These are phyloP conservation scores for Zychaea mexicana DNA, from an alignment of 371 early-diverging fungal species.

Conservation along the genomic window DNA sequence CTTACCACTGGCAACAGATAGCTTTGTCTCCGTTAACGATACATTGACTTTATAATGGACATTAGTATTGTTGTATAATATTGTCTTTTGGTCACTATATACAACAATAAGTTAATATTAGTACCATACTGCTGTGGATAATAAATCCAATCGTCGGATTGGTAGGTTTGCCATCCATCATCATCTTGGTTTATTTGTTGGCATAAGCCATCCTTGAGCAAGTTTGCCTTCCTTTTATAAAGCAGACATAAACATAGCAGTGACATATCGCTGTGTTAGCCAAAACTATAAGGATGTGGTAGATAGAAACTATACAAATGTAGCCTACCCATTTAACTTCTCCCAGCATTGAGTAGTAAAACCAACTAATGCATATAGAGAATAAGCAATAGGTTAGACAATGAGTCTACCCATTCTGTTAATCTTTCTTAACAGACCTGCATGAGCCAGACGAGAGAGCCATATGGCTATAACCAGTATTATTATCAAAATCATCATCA, in stretches of 20 bases:
- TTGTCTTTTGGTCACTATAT: too few species aligned
- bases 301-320: too few species aligned
- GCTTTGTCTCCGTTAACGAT: conserved; percentile 20
- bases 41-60: conserved; percentile 33
- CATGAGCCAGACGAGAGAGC: background rate
- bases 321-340: conserved; percentile 22
- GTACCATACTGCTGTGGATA: conserved; percentile 48
- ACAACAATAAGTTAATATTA: too few species aligned
- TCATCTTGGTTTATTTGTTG: conserved; percentile 21
- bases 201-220: conserved; percentile 40
- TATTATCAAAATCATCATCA: too few species aligned
- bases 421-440: background rate
- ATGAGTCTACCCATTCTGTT: background rate
- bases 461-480: background rate
- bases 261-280: too few species aligned
- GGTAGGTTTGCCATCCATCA: conserved; percentile 36
- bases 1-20: conserved; percentile 38
- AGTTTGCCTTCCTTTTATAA: conserved; percentile 35
- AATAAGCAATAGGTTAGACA: background rate
- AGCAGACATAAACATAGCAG: background rate
- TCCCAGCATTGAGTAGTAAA: conserved; percentile 28
- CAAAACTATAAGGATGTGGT: too few species aligned
- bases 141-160: conserved; percentile 45
- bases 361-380: conserved; percentile 1
- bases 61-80: too few species aligned